Conservation (phyloP, 2,329 filamentous ascomycete genomes). For the Aspergillus pseudoterreus region DNA sequence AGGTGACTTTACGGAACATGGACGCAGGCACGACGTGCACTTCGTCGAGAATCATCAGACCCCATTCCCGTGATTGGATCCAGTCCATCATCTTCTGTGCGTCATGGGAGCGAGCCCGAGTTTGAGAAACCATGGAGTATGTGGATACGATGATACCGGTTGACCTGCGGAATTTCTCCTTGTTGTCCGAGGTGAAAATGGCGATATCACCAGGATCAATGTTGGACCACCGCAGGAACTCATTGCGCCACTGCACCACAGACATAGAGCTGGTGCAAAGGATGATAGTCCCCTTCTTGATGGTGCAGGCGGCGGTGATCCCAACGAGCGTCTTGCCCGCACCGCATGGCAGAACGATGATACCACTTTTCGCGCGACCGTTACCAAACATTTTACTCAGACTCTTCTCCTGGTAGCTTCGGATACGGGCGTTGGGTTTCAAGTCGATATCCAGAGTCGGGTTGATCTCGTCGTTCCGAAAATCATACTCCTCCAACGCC, state of each 20-base stretch:
- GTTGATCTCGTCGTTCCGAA: slow-evolving; percentile 84
- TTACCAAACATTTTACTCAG: slow-evolving; percentile 99
- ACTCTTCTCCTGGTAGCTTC: slow-evolving; percentile 94
- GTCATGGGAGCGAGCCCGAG: slow-evolving; percentile 81
- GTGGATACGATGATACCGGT: slow-evolving; percentile 97
- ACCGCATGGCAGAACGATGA: slow-evolving; percentile 94
- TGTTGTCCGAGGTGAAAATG: slow-evolving; percentile 91
- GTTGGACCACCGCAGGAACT: slow-evolving; percentile 99
- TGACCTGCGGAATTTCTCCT: slow-evolving; percentile 77
- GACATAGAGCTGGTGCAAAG: slow-evolving; percentile 98
- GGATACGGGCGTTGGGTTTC: slow-evolving; percentile 82
- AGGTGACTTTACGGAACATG: slow-evolving; percentile 92
- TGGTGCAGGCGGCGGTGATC: slow-evolving; percentile 96
- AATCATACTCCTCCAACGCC: slow-evolving; percentile 95
- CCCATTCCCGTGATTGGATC: slow-evolving; percentile 85
- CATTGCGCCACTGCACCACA: slow-evolving; percentile 91
- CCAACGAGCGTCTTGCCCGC: slow-evolving; percentile 96
- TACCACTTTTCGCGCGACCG: slow-evolving; percentile 91
- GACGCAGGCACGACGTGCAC: slow-evolving; percentile 97
- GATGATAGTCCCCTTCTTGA: slow-evolving; percentile 94
- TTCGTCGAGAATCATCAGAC: slow-evolving; percentile 93
- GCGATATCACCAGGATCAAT: slow-evolving; percentile 91
- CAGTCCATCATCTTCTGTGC: slow-evolving; percentile 98
- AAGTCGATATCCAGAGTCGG: slow-evolving; percentile 91
- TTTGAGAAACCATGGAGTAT: slow-evolving; percentile 98